Conservation (phyloP, 148 eudicot genomes). For the Chenopodium quinoa region DNA sequence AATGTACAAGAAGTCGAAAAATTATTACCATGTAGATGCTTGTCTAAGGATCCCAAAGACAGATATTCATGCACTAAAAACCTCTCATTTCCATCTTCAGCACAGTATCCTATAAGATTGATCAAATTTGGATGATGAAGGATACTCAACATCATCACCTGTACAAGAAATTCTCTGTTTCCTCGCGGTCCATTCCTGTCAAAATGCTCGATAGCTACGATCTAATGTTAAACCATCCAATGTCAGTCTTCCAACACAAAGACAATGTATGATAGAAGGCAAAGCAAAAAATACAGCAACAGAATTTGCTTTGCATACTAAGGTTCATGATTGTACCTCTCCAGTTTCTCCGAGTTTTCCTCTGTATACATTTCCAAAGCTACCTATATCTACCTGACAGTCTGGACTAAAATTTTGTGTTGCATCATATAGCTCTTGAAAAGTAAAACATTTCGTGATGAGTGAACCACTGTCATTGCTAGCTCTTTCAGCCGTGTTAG, state of each 20-base stretch:
- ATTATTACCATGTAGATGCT: slow-evolving; percentile 41
- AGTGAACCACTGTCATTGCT: slow-evolving; percentile 2
- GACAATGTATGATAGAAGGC: neutral
- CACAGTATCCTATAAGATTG: slow-evolving; percentile 50
- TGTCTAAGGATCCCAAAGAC: slow-evolving; percentile 59
- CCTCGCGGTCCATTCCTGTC: slow-evolving; percentile 51
- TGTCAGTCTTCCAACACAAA: neutral
- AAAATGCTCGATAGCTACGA: slow-evolving; percentile 48
- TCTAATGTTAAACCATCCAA: slow-evolving; percentile 17
- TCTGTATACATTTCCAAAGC: slow-evolving; percentile 49
- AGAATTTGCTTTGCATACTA: neutral
- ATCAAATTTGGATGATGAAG: slow-evolving; percentile 47
- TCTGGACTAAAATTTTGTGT: slow-evolving; percentile 50
- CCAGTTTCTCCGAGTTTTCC: slow-evolving; percentile 31
- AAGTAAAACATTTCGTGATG: slow-evolving; percentile 31
- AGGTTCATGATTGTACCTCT: slow-evolving; percentile 35
- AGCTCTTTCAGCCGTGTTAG: neutral
- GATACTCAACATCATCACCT: slow-evolving; percentile 49
- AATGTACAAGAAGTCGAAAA: neutral
- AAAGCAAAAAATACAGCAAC: neutral
- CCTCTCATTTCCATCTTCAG: slow-evolving; percentile 59
- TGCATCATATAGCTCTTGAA: slow-evolving; percentile 43
- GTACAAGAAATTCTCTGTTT: slow-evolving; percentile 44
- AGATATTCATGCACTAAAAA: slow-evolving; percentile 67
- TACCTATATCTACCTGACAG: slow-evolving; percentile 40